Conservation (phyloP, 805 yeast species). For the Pichia sporocuriosa region DNA sequence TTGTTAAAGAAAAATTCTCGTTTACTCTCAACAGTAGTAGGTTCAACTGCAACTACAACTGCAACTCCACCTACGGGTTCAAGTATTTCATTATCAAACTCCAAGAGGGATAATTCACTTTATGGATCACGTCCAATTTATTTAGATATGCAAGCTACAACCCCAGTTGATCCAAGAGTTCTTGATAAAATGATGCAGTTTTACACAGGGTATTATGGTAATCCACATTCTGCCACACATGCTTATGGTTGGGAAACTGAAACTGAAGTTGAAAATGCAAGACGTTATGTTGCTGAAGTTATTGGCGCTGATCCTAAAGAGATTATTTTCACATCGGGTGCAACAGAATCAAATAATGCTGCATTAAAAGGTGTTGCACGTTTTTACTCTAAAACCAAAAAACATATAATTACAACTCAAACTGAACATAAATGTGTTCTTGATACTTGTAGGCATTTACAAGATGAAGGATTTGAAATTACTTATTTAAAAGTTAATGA, state of each 20-base stretch:
- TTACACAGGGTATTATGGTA: slow-evolving; percentile 91
- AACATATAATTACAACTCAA: slow-evolving; percentile 90
- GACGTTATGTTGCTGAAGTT: slow-evolving; percentile 73
- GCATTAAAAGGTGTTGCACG: slow-evolving; percentile 93
- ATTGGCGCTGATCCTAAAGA: slow-evolving; percentile 95
- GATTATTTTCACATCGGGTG: slow-evolving; percentile 94
- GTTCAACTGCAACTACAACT: slow-evolving; percentile 2
- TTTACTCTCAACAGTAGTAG: not conserved
- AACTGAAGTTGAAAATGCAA: slow-evolving; percentile 79
- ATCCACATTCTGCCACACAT: slow-evolving; percentile 96
- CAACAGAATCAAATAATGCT: slow-evolving; percentile 95
- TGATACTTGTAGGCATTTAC: slow-evolving; percentile 90
- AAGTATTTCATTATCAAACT: slow-evolving; percentile 36
- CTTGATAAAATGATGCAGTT: slow-evolving; percentile 79
- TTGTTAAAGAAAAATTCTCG: not conserved
- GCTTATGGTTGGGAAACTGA: slow-evolving; percentile 99
- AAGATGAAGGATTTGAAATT: slow-evolving; percentile 94
- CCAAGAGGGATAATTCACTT: slow-evolving; percentile 36
- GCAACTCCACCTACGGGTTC: slow-evolving; percentile 42
- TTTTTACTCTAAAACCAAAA: slow-evolving; percentile 82
- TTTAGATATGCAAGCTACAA: slow-evolving; percentile 96
- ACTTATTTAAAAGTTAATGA: slow-evolving; percentile 81
- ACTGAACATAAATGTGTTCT: slow-evolving; percentile 99
- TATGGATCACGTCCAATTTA: slow-evolving; percentile 84
- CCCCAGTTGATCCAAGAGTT: slow-evolving; percentile 97